phyloP scores from a whole-genome alignment of 2,329 filamentous ascomycete species.

The Aureobasidium sp. region DNA sequence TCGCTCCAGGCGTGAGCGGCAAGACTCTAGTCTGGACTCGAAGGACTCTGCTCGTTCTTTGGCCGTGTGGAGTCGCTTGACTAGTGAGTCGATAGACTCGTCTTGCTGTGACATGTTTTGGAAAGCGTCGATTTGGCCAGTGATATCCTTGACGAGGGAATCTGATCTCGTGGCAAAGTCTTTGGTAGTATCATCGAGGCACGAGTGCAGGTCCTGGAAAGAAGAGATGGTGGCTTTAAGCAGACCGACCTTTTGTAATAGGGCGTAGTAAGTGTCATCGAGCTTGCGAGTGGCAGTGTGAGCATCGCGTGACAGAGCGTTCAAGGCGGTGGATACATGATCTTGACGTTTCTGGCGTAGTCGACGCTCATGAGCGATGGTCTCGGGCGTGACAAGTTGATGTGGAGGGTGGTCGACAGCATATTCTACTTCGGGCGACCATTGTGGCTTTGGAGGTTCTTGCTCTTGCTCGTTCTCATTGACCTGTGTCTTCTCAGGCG shows the following conservation, averaged over 20 bases:
- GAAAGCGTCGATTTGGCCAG: slow-evolving; percentile 52
- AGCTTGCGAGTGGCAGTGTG: slow-evolving; percentile 69
- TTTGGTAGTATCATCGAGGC: slow-evolving; percentile 64
- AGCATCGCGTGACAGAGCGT: slow-evolving; percentile 64
- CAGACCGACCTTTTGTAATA: slow-evolving; percentile 72
- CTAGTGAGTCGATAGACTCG: slow-evolving; percentile 66
- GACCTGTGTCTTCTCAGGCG: neutral
- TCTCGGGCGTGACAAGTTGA: slow-evolving; percentile 35
- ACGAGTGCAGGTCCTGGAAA: slow-evolving; percentile 71
- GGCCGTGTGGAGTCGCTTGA: slow-evolving; percentile 66
- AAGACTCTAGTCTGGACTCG: slow-evolving; percentile 69
- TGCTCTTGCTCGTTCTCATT: neutral
- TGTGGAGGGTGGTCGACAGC: slow-evolving; percentile 11
- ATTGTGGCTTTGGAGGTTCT: slow-evolving; percentile 1
- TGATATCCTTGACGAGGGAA: slow-evolving; percentile 82
- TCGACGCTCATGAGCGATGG: slow-evolving; percentile 42
- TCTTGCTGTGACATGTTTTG: slow-evolving; percentile 72
- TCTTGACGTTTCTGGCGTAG: slow-evolving; percentile 43
- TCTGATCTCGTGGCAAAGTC: slow-evolving; percentile 69
- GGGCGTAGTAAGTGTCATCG: slow-evolving; percentile 78
- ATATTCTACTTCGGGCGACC: slow-evolving; percentile 18
- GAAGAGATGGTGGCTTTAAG: slow-evolving; percentile 71
- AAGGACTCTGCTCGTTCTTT: slow-evolving; percentile 67
- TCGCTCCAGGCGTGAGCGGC: slow-evolving; percentile 69
- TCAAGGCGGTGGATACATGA: slow-evolving; percentile 45